Conservation (phyloP, 805 yeast genomes). For the Teunomyces gatunensis region DNA sequence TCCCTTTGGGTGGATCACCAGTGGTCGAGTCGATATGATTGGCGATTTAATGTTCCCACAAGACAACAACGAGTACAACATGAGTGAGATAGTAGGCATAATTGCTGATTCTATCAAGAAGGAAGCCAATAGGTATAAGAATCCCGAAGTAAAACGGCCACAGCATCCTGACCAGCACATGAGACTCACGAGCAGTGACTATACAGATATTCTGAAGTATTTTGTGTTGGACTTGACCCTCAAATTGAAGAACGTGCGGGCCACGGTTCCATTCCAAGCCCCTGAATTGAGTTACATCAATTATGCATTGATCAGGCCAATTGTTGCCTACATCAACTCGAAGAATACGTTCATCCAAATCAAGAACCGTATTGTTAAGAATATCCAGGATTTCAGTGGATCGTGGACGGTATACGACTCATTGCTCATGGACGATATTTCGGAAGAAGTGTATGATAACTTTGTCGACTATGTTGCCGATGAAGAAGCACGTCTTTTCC, state of each 20-base stretch:
- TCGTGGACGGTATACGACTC: conserved; percentile 96
- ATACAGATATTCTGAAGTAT: conserved; percentile 45
- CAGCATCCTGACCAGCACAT: conserved; percentile 28
- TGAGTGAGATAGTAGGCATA: conserved; percentile 47
- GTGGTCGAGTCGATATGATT: conserved; percentile 88
- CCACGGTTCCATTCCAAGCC: conserved; percentile 82
- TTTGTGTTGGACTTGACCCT: conserved; percentile 79
- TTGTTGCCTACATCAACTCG: conserved; percentile 92
- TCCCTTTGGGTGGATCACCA: conserved; percentile 95
- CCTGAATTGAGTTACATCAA: conserved; percentile 89
- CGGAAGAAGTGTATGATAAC: conserved; percentile 85
- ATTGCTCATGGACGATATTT: conserved; percentile 83
- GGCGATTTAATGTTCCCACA: conserved; percentile 87
- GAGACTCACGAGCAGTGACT: conserved; percentile 25
- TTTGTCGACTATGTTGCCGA: conserved; percentile 87
- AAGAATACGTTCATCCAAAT: conserved; percentile 87
- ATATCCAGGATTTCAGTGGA: conserved; percentile 83
- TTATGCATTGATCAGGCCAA: conserved; percentile 88
- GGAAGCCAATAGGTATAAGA: conserved; percentile 45
- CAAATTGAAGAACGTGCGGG: conserved; percentile 80
- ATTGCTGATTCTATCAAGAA: conserved; percentile 47
- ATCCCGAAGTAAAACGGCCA: conserved; percentile 28
- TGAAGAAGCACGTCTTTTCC: conserved; percentile 68
- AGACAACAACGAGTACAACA: conserved; percentile 48
- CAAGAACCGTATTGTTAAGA: conserved; percentile 75